Base-by-base conservation (phyloP, 768 basidiomycete genomes). In the Favolaschia claudopus region DNA sequence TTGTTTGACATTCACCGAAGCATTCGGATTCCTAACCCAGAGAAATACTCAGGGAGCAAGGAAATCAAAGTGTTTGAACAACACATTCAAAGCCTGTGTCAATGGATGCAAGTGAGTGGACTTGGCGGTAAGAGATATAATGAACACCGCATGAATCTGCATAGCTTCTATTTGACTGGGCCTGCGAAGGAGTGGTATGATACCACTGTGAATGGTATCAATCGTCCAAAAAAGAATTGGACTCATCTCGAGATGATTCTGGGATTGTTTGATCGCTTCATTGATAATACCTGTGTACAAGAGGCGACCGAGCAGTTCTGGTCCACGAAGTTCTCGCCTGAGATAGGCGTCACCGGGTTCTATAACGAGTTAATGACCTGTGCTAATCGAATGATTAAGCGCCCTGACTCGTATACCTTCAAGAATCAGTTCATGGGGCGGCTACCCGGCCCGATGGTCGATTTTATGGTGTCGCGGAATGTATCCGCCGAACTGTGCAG, bases 201-300 rank as follows among this genome's bases (percentile, higher is more conserved):
- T 10, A 14, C 20, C 7, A 28, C 24, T 2, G 55, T 56, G 1
- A 38, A 28, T 1, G 44, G 45, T 4, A 12, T 33, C 4, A 15
- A 22, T 2, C 19, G 44, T 1, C 17, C 17, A 17, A 27, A 55
- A 14, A 34, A 43, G 19, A 15, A 37, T 8, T 57, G 55, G 55
- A 49, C 55, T 5, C 46, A 47, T 10, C 17, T 49, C 3, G 19
- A 50, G 17, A 37, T 57, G 19, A 48, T 57, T 7, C 25, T 57
- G 1, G 55, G 46, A 13, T 31, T 57, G n/a, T 57, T 49, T 24
- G 47, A 57, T 17, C 20, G 24, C 13, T 57, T 49, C n/a, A 49
- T 57, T 13, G 32, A 49, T 22, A 42, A 19, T 9, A 20, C 47
- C 1, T 28, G 28, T 10, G 39, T 57, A 2, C 55, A 57, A 14